Percentiles rank a stretch among this genome's conserved stretches.
Evolutionary conservation across 352 stramenopile species (phyloP).

Genomic region (Phytophthora megakarya): DNA sequence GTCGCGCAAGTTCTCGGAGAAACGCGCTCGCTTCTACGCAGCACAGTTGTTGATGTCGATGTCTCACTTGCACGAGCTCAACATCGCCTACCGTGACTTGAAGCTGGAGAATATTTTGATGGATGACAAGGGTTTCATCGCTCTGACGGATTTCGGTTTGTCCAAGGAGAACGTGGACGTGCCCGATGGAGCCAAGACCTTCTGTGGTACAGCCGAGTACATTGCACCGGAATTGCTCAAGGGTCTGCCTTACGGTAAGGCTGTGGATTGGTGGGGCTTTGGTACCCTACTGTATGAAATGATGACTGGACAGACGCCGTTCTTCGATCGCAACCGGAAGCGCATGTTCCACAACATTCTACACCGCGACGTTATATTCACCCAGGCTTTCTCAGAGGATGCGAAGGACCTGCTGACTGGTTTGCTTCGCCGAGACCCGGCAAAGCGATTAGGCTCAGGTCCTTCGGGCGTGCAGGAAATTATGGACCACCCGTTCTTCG

Average conservation of each 20-base stretch:
- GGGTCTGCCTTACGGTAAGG: conserved; percentile 88
- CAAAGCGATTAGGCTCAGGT: conserved; percentile 80
- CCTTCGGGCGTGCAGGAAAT: conserved; percentile 88
- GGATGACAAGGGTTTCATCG: conserved; percentile 93
- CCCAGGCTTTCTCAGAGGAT: conserved; percentile 86
- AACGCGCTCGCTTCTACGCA: conserved; percentile 89
- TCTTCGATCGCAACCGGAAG: conserved; percentile 95
- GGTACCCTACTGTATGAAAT: conserved; percentile 95
- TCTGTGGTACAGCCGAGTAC: conserved; percentile 94
- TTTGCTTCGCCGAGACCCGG: conserved; percentile 82
- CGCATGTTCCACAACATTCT: conserved; percentile 95
- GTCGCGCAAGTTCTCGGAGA: conserved; percentile 89
- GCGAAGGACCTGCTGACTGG: conserved; percentile 83
- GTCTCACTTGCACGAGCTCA: conserved; percentile 92
- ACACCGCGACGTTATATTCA: conserved; percentile 87
- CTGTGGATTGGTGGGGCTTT: conserved; percentile 95
- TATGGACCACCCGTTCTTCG: conserved; percentile 91
- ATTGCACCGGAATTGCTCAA: conserved; percentile 92
- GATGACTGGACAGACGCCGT: conserved; percentile 93
- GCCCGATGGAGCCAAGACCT: conserved; percentile 89
- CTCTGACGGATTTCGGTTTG: conserved; percentile 92
- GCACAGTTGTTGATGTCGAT: conserved; percentile 92
- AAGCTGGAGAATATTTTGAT: conserved; percentile 96
- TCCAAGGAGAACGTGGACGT: conserved; percentile 93
- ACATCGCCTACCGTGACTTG: conserved; percentile 94